A percentile compares a stretch with the other conserved stretches of the same genome.
Evolutionary conservation across 164 flowering plant species (phyloP).

Genomic region (Vitis amurensis): DNA sequence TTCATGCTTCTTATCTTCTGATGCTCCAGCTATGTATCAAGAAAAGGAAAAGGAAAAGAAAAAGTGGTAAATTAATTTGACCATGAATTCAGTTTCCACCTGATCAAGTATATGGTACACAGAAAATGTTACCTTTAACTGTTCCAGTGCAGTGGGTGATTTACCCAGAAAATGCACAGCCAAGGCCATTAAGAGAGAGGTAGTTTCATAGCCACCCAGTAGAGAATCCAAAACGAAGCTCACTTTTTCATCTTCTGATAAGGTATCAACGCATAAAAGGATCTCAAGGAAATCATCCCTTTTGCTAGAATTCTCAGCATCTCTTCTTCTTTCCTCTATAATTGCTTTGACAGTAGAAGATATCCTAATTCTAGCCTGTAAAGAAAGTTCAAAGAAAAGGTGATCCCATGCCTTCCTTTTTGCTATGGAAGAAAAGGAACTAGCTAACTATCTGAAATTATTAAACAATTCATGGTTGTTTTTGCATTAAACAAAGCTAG

Average conservation of each 20-base stretch:
- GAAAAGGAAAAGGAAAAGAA: not conserved
- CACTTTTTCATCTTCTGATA: constrained; percentile 67
- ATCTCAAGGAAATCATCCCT: constrained; percentile 58
- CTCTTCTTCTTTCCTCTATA: constrained; percentile 50
- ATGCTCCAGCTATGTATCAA: constrained; percentile 45
- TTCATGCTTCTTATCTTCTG: constrained; percentile 42
- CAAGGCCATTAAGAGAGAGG: constrained; percentile 58
- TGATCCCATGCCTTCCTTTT: constrained; percentile 22
- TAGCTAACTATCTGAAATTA: not conserved
- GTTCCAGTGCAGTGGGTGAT: constrained; percentile 45
- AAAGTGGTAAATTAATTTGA: not conserved
- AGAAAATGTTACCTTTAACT: constrained; percentile 39
- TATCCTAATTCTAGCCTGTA: constrained; percentile 74
- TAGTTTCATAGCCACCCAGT: constrained; percentile 74
- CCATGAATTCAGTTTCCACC: not conserved
- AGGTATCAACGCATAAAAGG: constrained; percentile 43
- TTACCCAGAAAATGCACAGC: constrained; percentile 53
- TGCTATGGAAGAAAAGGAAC: not conserved
- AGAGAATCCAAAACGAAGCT: constrained; percentile 67
- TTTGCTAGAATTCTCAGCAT: constrained; percentile 10
- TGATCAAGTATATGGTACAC: not conserved
- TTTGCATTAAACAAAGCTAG: not conserved
- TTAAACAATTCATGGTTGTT: too few species aligned
- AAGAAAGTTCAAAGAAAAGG: constrained; percentile 20
- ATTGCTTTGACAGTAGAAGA: constrained; percentile 58